A percentile compares a stretch with the other conserved stretches of the same genome.
These are phyloP conservation scores for Brassica nigra DNA, from an alignment of 345 rosid genomes.

Conservation along the genomic window DNA sequence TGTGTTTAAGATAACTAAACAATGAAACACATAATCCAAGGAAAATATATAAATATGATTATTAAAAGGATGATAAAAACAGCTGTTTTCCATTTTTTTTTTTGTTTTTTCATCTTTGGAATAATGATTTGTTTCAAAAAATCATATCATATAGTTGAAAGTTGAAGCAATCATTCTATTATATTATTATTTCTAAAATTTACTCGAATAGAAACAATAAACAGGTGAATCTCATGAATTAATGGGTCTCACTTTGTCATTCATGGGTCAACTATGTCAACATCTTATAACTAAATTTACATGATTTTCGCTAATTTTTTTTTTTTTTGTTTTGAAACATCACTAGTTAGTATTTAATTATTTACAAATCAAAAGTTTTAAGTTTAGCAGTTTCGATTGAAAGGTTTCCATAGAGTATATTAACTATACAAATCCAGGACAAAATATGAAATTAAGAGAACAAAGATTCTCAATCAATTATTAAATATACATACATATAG, in stretches of 20 bases:
- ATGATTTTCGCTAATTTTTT: too few species aligned
- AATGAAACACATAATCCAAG: constrained; percentile 25
- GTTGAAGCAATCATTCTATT: constrained; percentile 40
- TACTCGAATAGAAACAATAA: constrained; percentile 18
- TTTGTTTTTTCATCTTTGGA: constrained; percentile 16
- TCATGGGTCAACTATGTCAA: constrained; percentile 28
- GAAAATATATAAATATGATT: not conserved
- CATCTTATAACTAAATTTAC: not conserved
- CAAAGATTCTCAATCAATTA: not conserved
- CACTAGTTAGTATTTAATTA: not conserved
- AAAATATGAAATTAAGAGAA: not conserved
- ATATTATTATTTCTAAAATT: not conserved
- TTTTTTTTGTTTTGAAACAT: too few species aligned
- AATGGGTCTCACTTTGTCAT: constrained; percentile 10
- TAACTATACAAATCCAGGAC: not conserved
- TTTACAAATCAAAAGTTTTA: not conserved
- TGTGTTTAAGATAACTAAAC: constrained; percentile 30
- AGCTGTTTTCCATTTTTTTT: constrained; percentile 40
- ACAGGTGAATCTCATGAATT: constrained; percentile 27
- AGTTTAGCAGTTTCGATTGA: not conserved
- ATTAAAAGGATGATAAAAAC: constrained; percentile 12
- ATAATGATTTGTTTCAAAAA: constrained; percentile 10
- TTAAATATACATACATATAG: not conserved
- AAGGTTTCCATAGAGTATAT: not conserved
- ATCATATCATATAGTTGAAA: constrained; percentile 34